These are phyloP conservation scores for Salix koriyanagi DNA, from an alignment of 345 rosid species.

Conservation along the genomic window DNA sequence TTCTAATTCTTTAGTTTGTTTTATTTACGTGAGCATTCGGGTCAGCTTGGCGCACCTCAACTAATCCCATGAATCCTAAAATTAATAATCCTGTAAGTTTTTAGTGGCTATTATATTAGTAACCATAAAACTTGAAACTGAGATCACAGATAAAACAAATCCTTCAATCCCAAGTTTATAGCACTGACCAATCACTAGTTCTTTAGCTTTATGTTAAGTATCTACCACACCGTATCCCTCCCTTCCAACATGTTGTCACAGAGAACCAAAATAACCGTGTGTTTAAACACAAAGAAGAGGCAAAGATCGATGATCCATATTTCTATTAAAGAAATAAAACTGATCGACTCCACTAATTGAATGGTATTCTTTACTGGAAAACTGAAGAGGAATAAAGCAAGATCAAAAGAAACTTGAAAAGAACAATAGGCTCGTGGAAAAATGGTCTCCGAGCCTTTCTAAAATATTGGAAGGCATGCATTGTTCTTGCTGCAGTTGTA, in stretches of 20 bases:
- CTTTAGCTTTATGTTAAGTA: no score
- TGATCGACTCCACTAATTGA: not conserved
- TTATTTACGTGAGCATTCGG: no score
- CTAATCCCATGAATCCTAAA: no score
- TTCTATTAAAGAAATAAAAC: not conserved
- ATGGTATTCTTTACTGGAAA: not conserved
- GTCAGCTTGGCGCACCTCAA: no score
- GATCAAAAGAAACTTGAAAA: not conserved
- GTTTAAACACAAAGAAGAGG: not conserved
- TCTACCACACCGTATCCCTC: no score
- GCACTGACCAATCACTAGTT: no score
- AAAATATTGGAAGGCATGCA: not conserved
- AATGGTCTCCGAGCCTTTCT: no score
- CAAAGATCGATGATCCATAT: not conserved
- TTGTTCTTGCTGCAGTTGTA: slow-evolving; percentile 1
- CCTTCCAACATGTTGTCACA: not conserved
- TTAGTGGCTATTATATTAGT: accelerated
- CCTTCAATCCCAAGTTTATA: no score
- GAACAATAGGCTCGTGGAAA: not conserved
- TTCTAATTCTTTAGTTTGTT: no score
- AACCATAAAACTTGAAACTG: accelerated
- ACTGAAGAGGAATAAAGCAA: not conserved
- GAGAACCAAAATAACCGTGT: not conserved
- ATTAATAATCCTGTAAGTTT: no score
- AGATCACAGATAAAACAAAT: no score